A percentile compares a stretch with the other conserved stretches of the same genome.
Evolutionary conservation across 2,329 filamentous ascomycete genomes (phyloP).

Genomic region (Monilinia vaccinii-corymbosi): DNA sequence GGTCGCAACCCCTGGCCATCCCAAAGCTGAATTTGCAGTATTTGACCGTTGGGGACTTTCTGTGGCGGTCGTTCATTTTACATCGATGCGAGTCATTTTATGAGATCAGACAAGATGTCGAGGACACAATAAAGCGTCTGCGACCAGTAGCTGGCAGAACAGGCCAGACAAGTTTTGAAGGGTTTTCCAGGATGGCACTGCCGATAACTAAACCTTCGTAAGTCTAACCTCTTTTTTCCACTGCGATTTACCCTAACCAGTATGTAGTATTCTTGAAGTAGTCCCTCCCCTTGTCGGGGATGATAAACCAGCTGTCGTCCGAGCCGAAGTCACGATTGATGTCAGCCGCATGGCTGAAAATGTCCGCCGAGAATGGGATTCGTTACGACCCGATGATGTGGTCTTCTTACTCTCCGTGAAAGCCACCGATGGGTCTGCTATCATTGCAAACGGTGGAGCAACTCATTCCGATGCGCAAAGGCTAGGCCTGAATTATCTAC

Average conservation of each 20-base stretch:
- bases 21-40: slow-evolving; percentile 96
- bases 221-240: neutral
- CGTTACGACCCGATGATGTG: slow-evolving; percentile 75
- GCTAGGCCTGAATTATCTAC: slow-evolving; percentile 59
- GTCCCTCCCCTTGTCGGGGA: slow-evolving; percentile 76
- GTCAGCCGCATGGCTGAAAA: slow-evolving; percentile 69
- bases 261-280: slow-evolving; percentile 63
- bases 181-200: slow-evolving; percentile 86
- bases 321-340: slow-evolving; percentile 78
- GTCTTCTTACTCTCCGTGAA: slow-evolving; percentile 79
- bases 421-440: slow-evolving; percentile 42
- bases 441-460: slow-evolving; percentile 44
- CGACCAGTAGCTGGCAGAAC: slow-evolving; percentile 56
- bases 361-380: slow-evolving; percentile 81
- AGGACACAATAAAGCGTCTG: slow-evolving; percentile 70
- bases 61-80: slow-evolving; percentile 89
- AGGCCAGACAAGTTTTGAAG: slow-evolving; percentile 66
- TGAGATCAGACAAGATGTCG: slow-evolving; percentile 83
- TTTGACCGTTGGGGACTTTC: slow-evolving; percentile 84
- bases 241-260: slow-evolving; percentile 12
- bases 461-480: slow-evolving; percentile 45
- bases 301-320: slow-evolving; percentile 71
- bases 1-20: slow-evolving; percentile 76
- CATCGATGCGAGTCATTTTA: slow-evolving; percentile 91
- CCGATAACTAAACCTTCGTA: slow-evolving; percentile 70